Base-by-base conservation (phyloP, 2,329 filamentous ascomycete species). In the Sporothrix brasiliensis region DNA sequence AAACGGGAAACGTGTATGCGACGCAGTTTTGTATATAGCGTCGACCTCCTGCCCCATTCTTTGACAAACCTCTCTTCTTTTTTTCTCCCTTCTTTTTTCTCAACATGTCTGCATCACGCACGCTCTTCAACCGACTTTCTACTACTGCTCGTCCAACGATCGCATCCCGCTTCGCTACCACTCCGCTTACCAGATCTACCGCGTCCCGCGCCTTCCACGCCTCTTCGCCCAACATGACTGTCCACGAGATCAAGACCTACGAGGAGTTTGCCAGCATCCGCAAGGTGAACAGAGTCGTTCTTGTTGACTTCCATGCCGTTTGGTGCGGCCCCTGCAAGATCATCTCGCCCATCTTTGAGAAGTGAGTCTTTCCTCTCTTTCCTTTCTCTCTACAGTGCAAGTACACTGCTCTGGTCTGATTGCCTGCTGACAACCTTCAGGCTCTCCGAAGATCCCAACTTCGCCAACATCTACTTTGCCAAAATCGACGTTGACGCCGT, bases 311-410 rank as follows among this genome's bases (percentile, higher is more conserved):
- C 83, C 93, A 91, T 81, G 94, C 94, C 70, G 88, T 84, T 73
- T 97, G 94, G 94, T 98, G 94, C 84, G 93, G 93, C 72, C 94
- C 94, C 72, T 98, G 94, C 91, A 97, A 94, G 85, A 86, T 89
- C 76, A 95, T 97, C 77, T 88, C 93, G 21, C 94, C 94, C 72
- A 81, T 89, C 73, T 83, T 97, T 71, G 86, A 85, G 76, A 85
- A 89, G 86, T 90, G 81, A 79, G 87, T 63, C 54, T 24, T 24
- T 2, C 24, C 24, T 24, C 24, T 24, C 41, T 7, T 21, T 21
- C 63, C 66, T 19, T 60, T 67, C 65, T 60, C 71, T 72, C 75
- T 74, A 39, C 14, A 13, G 41, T 16, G 4, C 41, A 44, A 13
- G 41, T 16, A 3, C 41, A 44, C 13, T 11, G 10, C 4, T 13